Evolutionary conservation across 305 asterid species (phyloP), one percentile per base, ranked within the genome.

Genomic region (Ilex paraguariensis): DNA sequence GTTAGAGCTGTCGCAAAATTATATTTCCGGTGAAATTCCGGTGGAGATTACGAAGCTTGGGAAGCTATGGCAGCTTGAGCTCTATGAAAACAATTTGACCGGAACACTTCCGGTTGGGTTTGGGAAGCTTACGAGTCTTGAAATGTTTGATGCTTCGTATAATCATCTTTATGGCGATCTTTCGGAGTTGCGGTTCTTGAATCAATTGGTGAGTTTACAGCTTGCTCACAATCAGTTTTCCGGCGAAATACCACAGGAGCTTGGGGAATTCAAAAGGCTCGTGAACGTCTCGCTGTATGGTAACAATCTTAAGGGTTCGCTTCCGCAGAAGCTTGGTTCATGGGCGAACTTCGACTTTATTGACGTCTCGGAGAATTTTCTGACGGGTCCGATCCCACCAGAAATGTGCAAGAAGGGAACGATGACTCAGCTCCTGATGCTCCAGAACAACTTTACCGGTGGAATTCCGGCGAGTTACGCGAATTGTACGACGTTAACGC

Each of bases 41-140:
- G 42, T n/a, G 16, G 54, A 46, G 40, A 64, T 64, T 21, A 54
- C 55, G 17, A 64, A 32, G 30, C 68, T 64, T 32, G 13, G 14
- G 17, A 64, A 64, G 31, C 68, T 64, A 54, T 54, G 61, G 61
- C 68, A 44, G 49, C 68, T 64, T 10, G 68, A 64, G 68, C 39
- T 64, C 14, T 55, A 54, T 60, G 54, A 64, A 33, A 64, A 59
- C 9, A 32, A 36, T 2, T 28, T 59, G 31, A 14, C 62, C 3
- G 62, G 62, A 36, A 40, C 5, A 59, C 8, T 59, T 16, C 62
- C 62, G 2, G 62, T 15, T 16, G 62, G 62, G 31, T 59, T 59
- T 6, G 62, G 62, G 14, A 59, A 36, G 5, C 51, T 59, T 7
- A 59, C 49, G 21, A 59, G 28, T 39, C 62, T 59, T 8, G 62